These are phyloP conservation scores for Arthroderma uncinatum DNA, from an alignment of 2,329 filamentous ascomycete species.

Conservation along the genomic window DNA sequence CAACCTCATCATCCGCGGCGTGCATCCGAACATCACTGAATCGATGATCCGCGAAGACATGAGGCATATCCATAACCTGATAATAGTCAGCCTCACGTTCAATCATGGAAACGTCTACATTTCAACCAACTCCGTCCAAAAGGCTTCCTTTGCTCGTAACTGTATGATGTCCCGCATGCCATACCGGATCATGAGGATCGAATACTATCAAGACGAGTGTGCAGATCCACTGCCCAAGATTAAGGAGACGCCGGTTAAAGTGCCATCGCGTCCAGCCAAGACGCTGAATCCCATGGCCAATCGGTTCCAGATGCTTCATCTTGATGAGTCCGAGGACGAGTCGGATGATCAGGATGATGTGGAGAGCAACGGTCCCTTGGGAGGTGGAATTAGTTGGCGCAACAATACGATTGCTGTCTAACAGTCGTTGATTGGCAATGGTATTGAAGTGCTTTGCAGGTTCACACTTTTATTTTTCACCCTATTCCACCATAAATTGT, in stretches of 20 bases:
- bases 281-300: conserved; percentile 40
- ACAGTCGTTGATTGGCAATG: neutral
- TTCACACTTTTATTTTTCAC: neutral
- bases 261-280: conserved; percentile 27
- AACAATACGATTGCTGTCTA: conserved; percentile 14
- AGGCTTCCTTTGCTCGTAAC: conserved; percentile 61
- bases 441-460: neutral
- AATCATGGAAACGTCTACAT: conserved; percentile 52
- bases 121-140: conserved; percentile 64
- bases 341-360: conserved; percentile 21
- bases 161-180: conserved; percentile 60
- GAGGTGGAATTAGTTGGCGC: conserved; percentile 14
- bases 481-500: neutral
- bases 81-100: conserved; percentile 56
- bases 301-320: conserved; percentile 50
- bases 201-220: conserved; percentile 64
- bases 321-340: conserved; percentile 38
- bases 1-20: conserved; percentile 58
- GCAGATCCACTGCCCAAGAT: conserved; percentile 43
- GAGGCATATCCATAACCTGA: conserved; percentile 70
- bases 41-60: conserved; percentile 58
- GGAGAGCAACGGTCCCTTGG: conserved; percentile 12
- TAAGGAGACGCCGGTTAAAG: conserved; percentile 23
- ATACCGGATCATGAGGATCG: conserved; percentile 61
- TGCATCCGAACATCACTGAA: conserved; percentile 49